Conservation (phyloP, 2,329 filamentous ascomycete genomes). For the Dendryphion nanum region DNA sequence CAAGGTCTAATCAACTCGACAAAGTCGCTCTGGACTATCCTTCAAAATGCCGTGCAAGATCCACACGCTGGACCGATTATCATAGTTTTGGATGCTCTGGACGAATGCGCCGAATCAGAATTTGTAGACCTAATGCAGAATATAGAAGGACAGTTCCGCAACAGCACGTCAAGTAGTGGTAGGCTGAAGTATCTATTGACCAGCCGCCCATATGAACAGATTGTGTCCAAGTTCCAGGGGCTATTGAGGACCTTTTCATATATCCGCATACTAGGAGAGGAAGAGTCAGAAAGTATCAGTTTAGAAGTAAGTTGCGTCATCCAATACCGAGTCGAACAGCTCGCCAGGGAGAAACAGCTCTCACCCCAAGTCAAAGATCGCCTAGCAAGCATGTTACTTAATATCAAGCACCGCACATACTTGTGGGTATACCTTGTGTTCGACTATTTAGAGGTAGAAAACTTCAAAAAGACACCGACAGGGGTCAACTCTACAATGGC, state of each 20-base stretch:
- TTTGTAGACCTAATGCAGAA: not conserved
- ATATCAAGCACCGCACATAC: not conserved
- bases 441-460: no score
- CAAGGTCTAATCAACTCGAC: not conserved
- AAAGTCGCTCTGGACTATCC: not conserved
- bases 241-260: not conserved
- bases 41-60: not conserved
- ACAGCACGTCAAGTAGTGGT: not conserved
- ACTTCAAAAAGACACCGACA: no score
- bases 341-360: not conserved
- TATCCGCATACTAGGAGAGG: not conserved
- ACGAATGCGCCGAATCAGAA: not conserved
- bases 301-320: not conserved
- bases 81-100: not conserved
- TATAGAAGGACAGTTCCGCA: not conserved
- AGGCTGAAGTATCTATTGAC: not conserved
- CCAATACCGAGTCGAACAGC: not conserved
- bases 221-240: not conserved
- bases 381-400: not conserved
- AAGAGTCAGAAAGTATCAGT: not conserved
- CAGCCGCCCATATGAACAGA: not conserved
- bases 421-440: not conserved
- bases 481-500: no score
- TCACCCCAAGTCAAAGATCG: not conserved
- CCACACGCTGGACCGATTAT: not conserved